Evolutionary conservation across 2,329 filamentous ascomycete genomes (phyloP), one percentile per base, ranked within the genome.

Genomic region (Akanthomyces dipterigenus): DNA sequence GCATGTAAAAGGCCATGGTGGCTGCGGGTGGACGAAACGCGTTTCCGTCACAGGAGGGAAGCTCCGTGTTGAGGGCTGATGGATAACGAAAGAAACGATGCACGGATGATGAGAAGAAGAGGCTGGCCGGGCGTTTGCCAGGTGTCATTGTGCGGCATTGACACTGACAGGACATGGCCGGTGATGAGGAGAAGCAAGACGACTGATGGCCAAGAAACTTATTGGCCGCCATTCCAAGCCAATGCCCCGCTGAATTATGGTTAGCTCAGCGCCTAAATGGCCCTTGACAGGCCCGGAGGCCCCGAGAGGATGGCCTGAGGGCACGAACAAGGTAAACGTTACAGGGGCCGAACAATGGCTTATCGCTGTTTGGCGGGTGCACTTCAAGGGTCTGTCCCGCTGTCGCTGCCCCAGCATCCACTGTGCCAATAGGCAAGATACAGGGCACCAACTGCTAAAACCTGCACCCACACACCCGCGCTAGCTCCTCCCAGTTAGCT

Each of bases 11-110:
- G 28, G 18, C 9, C 31, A 14, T 53, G n/a, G 7, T 28, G 31
- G 55, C 45, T 24, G 40, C 22, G 45, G 51, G 51, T 36, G 20
- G 54, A 58, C 56, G 56, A 59, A 59, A 59, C 56, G 46, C 26
- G 56, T 51, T 43, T 51, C 26, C 46, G 56, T 59, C 56, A 20
- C 56, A 59, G 56, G 56, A 59, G 56, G 36, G 36, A 16, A 40
- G 46, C 56, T 59, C 46, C 46, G 46, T 59, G 46, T 59, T 18
- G 46, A 43, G 56, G 11, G 24, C n/a, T 20, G 18, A 50, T 22
- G 43, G 45, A 40, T 36, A 40, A 20, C 40, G 34, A 3, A 26
- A 12, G 22, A 18, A 18, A 28, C n/a, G 28, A 18, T 11, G 11
- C 28, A 34, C 16, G 48, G 20, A 24, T 12, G 42, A 38, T 42